phyloP scores from a whole-genome alignment of 495 filamentous ascomycete genomes.

The Daldinia childiae region DNA sequence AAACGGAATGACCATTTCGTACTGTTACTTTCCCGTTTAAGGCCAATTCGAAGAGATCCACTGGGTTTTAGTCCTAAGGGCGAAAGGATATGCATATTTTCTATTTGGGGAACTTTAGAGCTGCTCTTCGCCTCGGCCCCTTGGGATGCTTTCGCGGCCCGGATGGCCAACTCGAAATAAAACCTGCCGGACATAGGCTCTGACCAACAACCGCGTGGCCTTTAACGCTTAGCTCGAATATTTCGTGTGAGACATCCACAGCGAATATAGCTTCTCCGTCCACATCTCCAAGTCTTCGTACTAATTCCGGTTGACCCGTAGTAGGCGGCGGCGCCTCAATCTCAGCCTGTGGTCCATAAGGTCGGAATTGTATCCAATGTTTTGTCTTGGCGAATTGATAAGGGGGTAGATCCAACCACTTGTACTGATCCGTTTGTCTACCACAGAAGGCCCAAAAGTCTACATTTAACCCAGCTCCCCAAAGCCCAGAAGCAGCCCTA shows the following conservation, averaged over 20 bases:
- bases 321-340: constrained; percentile 19
- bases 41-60: constrained; percentile 10
- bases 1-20: constrained; percentile 20
- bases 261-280: constrained; percentile 26
- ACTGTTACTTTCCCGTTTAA: constrained; percentile 2
- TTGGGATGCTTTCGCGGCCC: constrained; percentile 12
- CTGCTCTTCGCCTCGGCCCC: neutral
- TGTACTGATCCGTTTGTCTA: constrained; percentile 33
- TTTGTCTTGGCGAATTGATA: constrained; percentile 63
- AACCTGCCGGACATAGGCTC: constrained; percentile 17
- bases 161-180: constrained; percentile 35
- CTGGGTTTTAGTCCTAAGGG: constrained; percentile 19
- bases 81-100: constrained; percentile 21
- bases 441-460: constrained; percentile 38
- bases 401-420: constrained; percentile 56
- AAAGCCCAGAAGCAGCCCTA: constrained; percentile 36
- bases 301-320: constrained; percentile 2
- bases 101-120: constrained; percentile 16
- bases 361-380: constrained; percentile 43
- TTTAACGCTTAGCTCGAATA: constrained; percentile 17
- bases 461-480: constrained; percentile 38
- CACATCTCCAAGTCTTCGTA: constrained; percentile 35
- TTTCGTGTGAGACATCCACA: constrained; percentile 22
- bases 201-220: constrained; percentile 25
- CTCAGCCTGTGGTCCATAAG: constrained; percentile 7